Evolutionary conservation across 164 flowering plant genomes (phyloP), one percentile per base, ranked within the genome.

Genomic region (Magnolia kwangsiensis): DNA sequence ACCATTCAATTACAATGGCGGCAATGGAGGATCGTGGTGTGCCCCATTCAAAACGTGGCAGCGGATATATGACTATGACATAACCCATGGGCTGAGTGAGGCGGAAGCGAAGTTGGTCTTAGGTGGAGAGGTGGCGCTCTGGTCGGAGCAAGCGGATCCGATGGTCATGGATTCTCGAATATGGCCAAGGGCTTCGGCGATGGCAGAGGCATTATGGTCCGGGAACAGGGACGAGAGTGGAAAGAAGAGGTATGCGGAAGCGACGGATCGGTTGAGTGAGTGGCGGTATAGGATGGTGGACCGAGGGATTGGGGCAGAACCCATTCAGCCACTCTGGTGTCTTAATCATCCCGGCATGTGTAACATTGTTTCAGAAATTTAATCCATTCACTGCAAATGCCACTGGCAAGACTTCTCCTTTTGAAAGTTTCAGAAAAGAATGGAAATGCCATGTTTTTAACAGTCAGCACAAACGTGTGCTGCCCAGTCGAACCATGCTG

Each of bases 11-110:
- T 82, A 80, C 64, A 67, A 63, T 50, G 78, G 78, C 5, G 85
- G 85, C 0, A 74, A 83, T 61, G 97, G 97, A 0, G 97, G 97
- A 1, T 95, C 99, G 7, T 95, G 98, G 99, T 95, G 99, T 69
- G 92, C 87, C 13, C 99, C 99, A 0, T 95, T 92, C 76, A 92
- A 95, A 79, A 92, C 97, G 29, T 95, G 99, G 99, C 92, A 92
- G 72, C 84, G 83, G 18, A 80, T 95, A 11, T 95, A 95, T 67
- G 87, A 91, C 66, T 93, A 95, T 68, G 98, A 95, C 61, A 91
- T 95, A 75, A 85, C 93, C 0, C 73, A 91, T 23, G 94, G 95
- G 21, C 74, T 95, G 80, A 91, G 21, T 3, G 84, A 83, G 72
- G 85, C 76, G 50, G 92, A 95, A 80, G 86, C 91, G 0, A 80